Base-by-base conservation (phyloP, 805 yeast species). In the Pichia eremophila region DNA sequence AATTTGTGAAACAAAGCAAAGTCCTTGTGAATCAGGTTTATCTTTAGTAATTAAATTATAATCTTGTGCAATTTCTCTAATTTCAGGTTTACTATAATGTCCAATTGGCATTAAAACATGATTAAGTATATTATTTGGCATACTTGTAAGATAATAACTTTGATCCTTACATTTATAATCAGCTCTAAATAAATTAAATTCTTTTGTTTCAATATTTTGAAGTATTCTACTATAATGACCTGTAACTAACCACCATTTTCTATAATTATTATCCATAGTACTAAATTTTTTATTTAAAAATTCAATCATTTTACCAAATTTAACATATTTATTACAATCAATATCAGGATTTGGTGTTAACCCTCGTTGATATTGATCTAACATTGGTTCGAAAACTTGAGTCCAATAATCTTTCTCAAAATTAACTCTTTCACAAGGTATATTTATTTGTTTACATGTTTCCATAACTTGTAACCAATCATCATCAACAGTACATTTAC, bases 321-420 rank as follows among this genome's bases (percentile, higher is more conserved):
- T 93, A 54, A 93, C 84, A 60, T 78, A 76, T 49, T 75, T 73
- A 63, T 93, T 93, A 62, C 99, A 93, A 18, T 82, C 79, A 19
- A 90, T 82, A 61, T 93, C 99, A 0, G 99, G 98, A 57, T 93
- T 93, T 0, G 99, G 99, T 1, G 99, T 93, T 39, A 72, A 57
- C 0, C 99, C 99, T 10, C 52, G 58, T 35, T 71, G 66, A 61
- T 90, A 93, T 57, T 71, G 72, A 4, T 77, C 77, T 22, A 93
- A 64, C 97, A 93, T 91, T 2, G 99, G 98, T 60, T 79, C 83
- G 62, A 93, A 93, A 9, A 93, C 98, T 47, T 84, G 83, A 18
- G 72, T 69, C 99, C 99, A 93, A 64, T 93, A 93, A 47, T 93
- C 97, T 52, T 74, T 76, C 57, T 93, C 98, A 57, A 93, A 85